phyloP scores from a whole-genome alignment of 2,329 filamentous ascomycete genomes.

The Colletotrichum eremochloae region DNA sequence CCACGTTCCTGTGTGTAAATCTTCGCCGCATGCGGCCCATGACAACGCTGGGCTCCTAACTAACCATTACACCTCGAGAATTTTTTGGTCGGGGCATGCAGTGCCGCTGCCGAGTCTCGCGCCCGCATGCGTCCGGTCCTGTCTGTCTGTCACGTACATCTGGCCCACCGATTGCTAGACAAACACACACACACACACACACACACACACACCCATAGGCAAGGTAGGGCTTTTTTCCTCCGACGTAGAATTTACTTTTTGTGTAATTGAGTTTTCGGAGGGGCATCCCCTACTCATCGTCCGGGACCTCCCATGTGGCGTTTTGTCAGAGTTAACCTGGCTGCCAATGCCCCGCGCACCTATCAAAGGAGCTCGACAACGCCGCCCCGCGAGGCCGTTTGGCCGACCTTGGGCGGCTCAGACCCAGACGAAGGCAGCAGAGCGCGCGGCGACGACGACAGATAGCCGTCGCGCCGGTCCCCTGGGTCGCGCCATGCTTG shows the following conservation, averaged over 20 bases:
- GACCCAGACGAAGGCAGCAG: not conserved
- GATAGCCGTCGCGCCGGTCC: not conserved
- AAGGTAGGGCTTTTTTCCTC: not conserved
- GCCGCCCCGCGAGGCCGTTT: not conserved
- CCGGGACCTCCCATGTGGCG: not conserved
- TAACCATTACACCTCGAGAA: not conserved
- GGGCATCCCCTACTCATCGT: not conserved
- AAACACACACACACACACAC: too few relatives aligned
- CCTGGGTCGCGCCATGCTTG: not conserved
- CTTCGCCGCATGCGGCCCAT: not conserved
- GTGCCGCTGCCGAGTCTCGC: not conserved
- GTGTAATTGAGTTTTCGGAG: not conserved
- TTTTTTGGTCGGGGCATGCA: conserved; percentile 2
- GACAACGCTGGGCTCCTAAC: not conserved
- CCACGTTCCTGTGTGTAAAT: not conserved
- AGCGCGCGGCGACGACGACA: not conserved
- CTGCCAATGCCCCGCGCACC: not conserved
- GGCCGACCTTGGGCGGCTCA: not conserved
- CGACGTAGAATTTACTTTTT: not conserved
- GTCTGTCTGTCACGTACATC: conserved; percentile 2
- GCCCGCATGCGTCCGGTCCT: not conserved
- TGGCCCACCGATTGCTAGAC: not conserved
- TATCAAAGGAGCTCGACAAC: not conserved
- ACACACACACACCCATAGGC: not conserved
- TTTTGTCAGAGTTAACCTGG: not conserved